Conservation (phyloP, 331 rosid species). For the Arachis monticola region DNA sequence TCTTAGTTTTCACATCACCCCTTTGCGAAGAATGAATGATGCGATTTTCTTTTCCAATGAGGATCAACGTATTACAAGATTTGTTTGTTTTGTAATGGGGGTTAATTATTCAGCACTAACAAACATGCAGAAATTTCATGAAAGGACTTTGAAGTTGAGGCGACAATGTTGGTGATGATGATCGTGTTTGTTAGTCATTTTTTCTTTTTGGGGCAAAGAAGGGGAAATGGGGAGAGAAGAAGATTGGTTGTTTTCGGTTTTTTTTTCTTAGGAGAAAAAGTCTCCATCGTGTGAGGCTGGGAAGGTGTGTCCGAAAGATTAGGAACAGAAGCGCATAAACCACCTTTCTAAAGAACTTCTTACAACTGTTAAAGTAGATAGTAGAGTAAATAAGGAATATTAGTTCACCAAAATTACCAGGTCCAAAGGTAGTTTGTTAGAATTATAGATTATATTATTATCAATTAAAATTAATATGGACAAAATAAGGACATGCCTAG, state of each 20-base stretch:
- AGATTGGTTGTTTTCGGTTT: constrained; percentile 27
- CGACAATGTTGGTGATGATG: constrained; percentile 15
- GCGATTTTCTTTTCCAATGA: not conserved
- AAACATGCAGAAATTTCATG: not conserved
- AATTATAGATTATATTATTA: too few species aligned
- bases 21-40: not conserved
- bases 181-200: not conserved
- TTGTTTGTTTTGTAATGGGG: not conserved
- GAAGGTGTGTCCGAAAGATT: constrained; percentile 43
- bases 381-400: constrained; percentile 18
- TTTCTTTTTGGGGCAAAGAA: constrained; percentile 32
- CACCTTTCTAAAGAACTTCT: constrained; percentile 15
- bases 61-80: constrained; percentile 13
- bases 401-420: constrained; percentile 10
- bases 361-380: constrained; percentile 22
- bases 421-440: not conserved
- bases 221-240: constrained; percentile 29
- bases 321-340: constrained; percentile 36
- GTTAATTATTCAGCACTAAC: not conserved
- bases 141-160: constrained; percentile 26
- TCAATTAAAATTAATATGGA: too few species aligned
- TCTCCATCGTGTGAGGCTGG: constrained; percentile 48
- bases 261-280: constrained; percentile 42
- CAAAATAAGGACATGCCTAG: too few species aligned
- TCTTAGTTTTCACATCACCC: constrained; percentile 15